Conservation (phyloP, 352 stramenopile genomes). For the Pythium phragmitis region DNA sequence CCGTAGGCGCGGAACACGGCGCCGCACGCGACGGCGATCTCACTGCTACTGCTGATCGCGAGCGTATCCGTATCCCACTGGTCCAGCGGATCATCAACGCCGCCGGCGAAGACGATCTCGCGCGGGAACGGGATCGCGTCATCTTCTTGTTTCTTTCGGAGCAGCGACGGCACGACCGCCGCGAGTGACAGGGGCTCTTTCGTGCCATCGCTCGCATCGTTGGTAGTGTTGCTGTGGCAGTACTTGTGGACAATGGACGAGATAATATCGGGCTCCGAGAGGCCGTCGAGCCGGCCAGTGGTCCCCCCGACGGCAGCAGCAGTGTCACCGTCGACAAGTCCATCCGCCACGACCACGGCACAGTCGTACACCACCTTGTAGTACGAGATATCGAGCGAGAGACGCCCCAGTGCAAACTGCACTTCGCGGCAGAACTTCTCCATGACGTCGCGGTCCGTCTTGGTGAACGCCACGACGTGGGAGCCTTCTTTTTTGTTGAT, state of each 20-base stretch:
- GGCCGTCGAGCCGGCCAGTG: slow-evolving; percentile 7
- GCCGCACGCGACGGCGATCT: slow-evolving; percentile 22
- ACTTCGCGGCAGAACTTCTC: slow-evolving; percentile 60
- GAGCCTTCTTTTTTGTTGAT: slow-evolving; percentile 88
- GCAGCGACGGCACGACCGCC: slow-evolving; percentile 21
- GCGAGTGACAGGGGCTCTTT: slow-evolving; percentile 7
- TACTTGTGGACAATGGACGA: slow-evolving; percentile 41
- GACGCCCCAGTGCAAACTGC: slow-evolving; percentile 58
- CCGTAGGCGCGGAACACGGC: slow-evolving; percentile 36
- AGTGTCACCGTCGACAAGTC: neutral
- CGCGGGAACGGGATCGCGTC: slow-evolving; percentile 55
- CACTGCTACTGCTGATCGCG: slow-evolving; percentile 15
- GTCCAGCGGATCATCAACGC: slow-evolving; percentile 45
- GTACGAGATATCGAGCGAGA: slow-evolving; percentile 77
- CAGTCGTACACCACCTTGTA: slow-evolving; percentile 60
- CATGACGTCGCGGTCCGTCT: slow-evolving; percentile 55
- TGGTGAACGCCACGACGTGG: slow-evolving; percentile 68
- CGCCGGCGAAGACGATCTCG: slow-evolving; percentile 44
- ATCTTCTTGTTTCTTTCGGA: slow-evolving; percentile 56
- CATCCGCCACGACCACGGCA: neutral
- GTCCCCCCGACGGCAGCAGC: neutral
- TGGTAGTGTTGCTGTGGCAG: slow-evolving; percentile 19
- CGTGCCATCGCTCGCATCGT: neutral
- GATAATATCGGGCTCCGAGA: slow-evolving; percentile 37
- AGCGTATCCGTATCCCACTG: slow-evolving; percentile 53